Conservation (phyloP, 495 filamentous ascomycete genomes). For the Neurospora hispaniola region DNA sequence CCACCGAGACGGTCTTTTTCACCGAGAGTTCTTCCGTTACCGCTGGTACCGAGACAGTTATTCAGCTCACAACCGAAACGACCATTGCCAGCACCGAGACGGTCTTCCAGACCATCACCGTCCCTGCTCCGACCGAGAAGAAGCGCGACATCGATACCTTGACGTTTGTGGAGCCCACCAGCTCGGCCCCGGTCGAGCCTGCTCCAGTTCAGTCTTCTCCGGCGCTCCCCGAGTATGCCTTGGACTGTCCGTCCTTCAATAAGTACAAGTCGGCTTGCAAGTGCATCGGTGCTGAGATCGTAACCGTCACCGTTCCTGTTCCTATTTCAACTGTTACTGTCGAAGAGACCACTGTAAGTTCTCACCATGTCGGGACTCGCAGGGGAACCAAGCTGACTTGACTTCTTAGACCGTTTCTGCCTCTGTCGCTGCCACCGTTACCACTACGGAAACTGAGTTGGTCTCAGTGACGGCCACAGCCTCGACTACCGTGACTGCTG, state of each 20-base stretch:
- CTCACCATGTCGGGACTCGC: neutral
- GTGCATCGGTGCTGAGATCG: constrained; percentile 4
- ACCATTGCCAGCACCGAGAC: constrained; percentile 1
- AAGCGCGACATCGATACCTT: neutral
- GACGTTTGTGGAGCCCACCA: neutral
- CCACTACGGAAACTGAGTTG: neutral
- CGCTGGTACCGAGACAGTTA: neutral
- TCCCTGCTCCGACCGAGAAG: neutral
- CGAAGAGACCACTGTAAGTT: neutral
- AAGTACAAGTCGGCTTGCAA: constrained; percentile 11
- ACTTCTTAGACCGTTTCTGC: neutral
- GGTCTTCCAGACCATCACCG: neutral
- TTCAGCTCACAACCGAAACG: neutral
- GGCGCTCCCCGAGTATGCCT: constrained; percentile 3
- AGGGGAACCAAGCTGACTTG: neutral
- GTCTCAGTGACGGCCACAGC: neutral
- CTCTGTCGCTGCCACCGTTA: neutral
- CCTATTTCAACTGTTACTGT: constrained; percentile 3
- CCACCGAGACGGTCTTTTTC: constrained; percentile 4
- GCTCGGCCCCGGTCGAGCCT: neutral
- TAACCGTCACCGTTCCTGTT: constrained; percentile 1
- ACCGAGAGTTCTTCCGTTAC: constrained; percentile 5
- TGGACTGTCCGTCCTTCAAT: constrained; percentile 7
- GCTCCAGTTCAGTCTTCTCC: neutral
- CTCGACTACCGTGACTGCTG: neutral